These are phyloP conservation scores for Mallotus repandus DNA, from an alignment of 441 rosid species.

Conservation along the genomic window DNA sequence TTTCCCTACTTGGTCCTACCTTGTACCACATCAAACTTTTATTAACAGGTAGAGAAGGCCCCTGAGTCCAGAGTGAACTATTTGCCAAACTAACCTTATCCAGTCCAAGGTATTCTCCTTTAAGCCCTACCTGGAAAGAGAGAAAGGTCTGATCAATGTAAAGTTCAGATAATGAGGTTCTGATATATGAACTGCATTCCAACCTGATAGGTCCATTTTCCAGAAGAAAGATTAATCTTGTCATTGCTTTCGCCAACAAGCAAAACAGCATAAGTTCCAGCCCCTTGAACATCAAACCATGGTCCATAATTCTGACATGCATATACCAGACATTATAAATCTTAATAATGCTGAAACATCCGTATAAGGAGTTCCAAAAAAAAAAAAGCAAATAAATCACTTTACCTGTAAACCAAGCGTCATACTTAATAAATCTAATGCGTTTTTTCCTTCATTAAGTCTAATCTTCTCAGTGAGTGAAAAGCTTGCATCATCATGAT, in stretches of 20 bases:
- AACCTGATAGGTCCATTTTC: slow-evolving; percentile 67
- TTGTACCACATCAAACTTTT: slow-evolving; percentile 66
- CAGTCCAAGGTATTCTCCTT: slow-evolving; percentile 62
- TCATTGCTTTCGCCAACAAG: slow-evolving; percentile 28
- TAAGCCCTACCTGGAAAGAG: slow-evolving; percentile 52
- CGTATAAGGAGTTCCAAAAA: neutral
- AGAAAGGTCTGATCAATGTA: neutral
- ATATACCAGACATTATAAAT: neutral
- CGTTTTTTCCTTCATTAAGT: slow-evolving; percentile 44
- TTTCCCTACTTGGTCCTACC: slow-evolving; percentile 26
- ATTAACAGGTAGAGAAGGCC: slow-evolving; percentile 38
- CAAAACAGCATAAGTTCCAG: slow-evolving; percentile 46
- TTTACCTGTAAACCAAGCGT: slow-evolving; percentile 56
- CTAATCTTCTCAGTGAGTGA: slow-evolving; percentile 36
- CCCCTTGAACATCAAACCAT: slow-evolving; percentile 62
- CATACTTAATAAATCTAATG: slow-evolving; percentile 52
- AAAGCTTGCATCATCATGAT: slow-evolving; percentile 51
- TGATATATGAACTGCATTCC: slow-evolving; percentile 4
- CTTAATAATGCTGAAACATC: neutral
- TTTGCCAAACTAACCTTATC: slow-evolving; percentile 40
- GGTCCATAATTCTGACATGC: slow-evolving; percentile 57
- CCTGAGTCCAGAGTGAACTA: slow-evolving; percentile 52
- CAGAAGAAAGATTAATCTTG: slow-evolving; percentile 38
- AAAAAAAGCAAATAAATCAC: slow-evolving; percentile 2
- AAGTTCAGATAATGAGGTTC: neutral